phyloP scores from a whole-genome alignment of 139 green algal genomes.

The Coelastrella sp. region DNA sequence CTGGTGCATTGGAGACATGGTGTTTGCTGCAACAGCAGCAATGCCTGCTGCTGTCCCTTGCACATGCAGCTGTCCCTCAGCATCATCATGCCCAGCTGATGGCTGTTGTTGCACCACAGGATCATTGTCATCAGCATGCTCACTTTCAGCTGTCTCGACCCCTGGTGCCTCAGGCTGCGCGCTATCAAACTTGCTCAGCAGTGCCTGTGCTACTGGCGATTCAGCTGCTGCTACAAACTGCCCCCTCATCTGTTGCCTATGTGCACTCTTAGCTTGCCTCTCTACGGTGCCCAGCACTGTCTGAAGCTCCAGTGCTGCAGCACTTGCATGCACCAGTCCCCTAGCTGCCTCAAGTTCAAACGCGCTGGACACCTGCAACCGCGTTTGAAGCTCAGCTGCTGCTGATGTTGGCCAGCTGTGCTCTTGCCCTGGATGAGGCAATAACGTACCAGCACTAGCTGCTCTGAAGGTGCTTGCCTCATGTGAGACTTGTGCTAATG shows the following conservation, averaged over 20 bases:
- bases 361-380: conserved; percentile 34
- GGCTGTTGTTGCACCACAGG: conserved; percentile 16
- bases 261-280: neutral
- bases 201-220: neutral
- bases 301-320: conserved; percentile 5
- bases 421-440: neutral
- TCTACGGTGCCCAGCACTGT: neutral
- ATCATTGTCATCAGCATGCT: neutral
- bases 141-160: neutral
- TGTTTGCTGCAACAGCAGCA: no score
- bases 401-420: neutral
- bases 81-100: neutral
- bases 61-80: neutral
- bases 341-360: neutral
- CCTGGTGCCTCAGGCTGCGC: neutral
- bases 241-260: neutral
- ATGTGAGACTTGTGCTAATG: conserved; percentile 1
- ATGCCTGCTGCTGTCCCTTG: neutral
- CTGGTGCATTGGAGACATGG: no score
- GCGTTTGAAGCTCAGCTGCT: conserved; percentile 15
- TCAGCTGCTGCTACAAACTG: neutral
- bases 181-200: neutral
- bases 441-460: conserved; percentile 9
- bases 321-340: conserved; percentile 4
- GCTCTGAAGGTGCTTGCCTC: conserved; percentile 29